These are phyloP conservation scores for Cylindricascospora bacillispora DNA, from an alignment of 1,139 yeast genomes.

Conservation along the genomic window DNA sequence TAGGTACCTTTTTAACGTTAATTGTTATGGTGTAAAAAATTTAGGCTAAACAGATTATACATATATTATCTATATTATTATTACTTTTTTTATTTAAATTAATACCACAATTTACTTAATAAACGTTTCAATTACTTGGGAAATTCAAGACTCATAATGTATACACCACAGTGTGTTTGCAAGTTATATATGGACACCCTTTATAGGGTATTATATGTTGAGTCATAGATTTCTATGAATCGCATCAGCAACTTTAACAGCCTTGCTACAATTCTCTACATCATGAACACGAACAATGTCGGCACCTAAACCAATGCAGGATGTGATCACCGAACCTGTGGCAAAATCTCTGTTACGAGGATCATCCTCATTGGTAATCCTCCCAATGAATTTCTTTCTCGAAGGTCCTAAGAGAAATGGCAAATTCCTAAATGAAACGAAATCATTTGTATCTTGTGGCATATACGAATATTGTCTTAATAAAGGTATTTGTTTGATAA, in stretches of 20 bases:
- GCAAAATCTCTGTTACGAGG: slow-evolving; percentile 59
- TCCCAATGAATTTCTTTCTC: slow-evolving; percentile 75
- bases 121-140: no score
- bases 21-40: no score
- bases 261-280: slow-evolving; percentile 52
- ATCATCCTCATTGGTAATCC: slow-evolving; percentile 35
- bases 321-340: slow-evolving; percentile 64
- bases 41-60: no score
- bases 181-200: background rate
- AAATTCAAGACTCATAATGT: no score
- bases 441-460: slow-evolving; percentile 3
- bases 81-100: no score
- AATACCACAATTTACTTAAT: no score
- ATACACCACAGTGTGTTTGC: no score
- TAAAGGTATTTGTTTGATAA: slow-evolving; percentile 46
- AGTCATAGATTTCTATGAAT: slow-evolving; percentile 20
- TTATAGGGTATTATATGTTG: background rate
- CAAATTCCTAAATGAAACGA: slow-evolving; percentile 20
- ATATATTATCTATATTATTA: no score
- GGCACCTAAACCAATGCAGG: slow-evolving; percentile 60
- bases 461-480: slow-evolving; percentile 39
- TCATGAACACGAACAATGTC: slow-evolving; percentile 89
- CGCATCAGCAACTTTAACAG: slow-evolving; percentile 63
- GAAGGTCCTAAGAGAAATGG: slow-evolving; percentile 80
- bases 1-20: no score